phyloP scores from a whole-genome alignment of 2,329 filamentous ascomycete species.

The Trichoderma semiorbis region DNA sequence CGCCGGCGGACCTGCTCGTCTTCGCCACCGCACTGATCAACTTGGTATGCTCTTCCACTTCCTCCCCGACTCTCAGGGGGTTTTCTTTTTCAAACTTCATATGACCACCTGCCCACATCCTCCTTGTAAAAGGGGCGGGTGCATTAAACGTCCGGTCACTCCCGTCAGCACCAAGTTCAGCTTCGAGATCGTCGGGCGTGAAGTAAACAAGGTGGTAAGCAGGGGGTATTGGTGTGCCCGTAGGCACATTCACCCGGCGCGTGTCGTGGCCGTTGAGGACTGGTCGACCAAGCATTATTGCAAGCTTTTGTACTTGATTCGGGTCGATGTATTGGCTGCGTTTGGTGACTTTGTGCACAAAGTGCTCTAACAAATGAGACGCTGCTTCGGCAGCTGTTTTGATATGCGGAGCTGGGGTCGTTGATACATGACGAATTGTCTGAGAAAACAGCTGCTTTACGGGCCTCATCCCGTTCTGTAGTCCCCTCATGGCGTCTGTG shows the following conservation, averaged over 20 bases:
- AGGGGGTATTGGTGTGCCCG: constrained; percentile 51
- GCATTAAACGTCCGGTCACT: constrained; percentile 60
- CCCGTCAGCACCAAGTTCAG: constrained; percentile 55
- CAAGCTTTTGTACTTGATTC: constrained; percentile 61
- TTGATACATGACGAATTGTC: not conserved
- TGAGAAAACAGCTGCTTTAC: not conserved
- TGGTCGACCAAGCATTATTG: constrained; percentile 53
- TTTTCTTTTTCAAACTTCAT: constrained; percentile 35
- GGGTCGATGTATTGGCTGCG: constrained; percentile 53
- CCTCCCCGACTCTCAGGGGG: constrained; percentile 50
- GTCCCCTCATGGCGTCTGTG: not conserved
- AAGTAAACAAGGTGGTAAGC: constrained; percentile 65
- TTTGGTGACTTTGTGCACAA: constrained; percentile 27
- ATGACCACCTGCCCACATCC: constrained; percentile 66
- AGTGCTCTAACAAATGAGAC: constrained; percentile 31
- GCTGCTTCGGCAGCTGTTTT: constrained; percentile 31
- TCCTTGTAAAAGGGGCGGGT: constrained; percentile 54
- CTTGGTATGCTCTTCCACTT: constrained; percentile 53
- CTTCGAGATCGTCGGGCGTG: constrained; percentile 53
- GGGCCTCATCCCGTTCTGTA: not conserved
- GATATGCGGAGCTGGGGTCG: constrained; percentile 8
- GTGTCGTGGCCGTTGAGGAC: constrained; percentile 39
- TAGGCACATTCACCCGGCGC: constrained; percentile 25
- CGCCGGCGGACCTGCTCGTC: constrained; percentile 50
- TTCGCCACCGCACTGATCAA: constrained; percentile 54